These are phyloP conservation scores for Guadua angustifolia DNA, from an alignment of 176 grass and related monocot genomes.

Conservation along the genomic window DNA sequence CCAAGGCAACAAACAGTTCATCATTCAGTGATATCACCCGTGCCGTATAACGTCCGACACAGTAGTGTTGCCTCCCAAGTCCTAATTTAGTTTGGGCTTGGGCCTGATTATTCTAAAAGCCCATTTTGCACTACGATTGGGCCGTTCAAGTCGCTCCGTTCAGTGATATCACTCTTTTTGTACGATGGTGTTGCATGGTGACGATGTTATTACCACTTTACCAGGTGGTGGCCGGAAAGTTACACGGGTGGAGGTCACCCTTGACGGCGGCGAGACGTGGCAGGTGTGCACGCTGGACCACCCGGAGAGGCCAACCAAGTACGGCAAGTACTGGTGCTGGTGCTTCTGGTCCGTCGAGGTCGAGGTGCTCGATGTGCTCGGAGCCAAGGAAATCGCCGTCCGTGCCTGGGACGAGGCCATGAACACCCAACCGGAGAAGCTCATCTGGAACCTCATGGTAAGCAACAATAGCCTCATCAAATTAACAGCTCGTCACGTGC, in stretches of 20 bases:
- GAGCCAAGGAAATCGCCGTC: slow-evolving; percentile 76
- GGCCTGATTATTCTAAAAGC: neutral
- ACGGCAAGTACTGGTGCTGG: slow-evolving; percentile 96
- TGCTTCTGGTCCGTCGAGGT: slow-evolving; percentile 90
- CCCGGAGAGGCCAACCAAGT: slow-evolving; percentile 72
- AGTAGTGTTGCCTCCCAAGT: neutral
- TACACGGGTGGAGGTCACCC: slow-evolving; percentile 76
- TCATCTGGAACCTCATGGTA: slow-evolving; percentile 95
- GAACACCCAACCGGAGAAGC: slow-evolving; percentile 76
- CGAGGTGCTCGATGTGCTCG: slow-evolving; percentile 70
- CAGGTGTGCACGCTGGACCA: slow-evolving; percentile 59
- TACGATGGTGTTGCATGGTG: neutral
- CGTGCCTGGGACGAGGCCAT: slow-evolving; percentile 87
- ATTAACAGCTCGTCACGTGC: neutral
- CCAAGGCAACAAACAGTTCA: neutral
- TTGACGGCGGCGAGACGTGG: slow-evolving; percentile 80
- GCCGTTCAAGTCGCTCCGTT: neutral
- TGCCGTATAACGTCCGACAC: neutral
- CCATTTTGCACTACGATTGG: neutral
- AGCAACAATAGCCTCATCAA: neutral
- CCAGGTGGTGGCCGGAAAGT: slow-evolving; percentile 84
- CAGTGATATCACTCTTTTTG: too few relatives aligned
- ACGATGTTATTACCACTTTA: neutral
- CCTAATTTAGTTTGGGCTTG: neutral
- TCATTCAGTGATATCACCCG: neutral